These are phyloP conservation scores for Nakataea oryzae DNA, from an alignment of 2,329 filamentous ascomycete genomes.

Conservation along the genomic window DNA sequence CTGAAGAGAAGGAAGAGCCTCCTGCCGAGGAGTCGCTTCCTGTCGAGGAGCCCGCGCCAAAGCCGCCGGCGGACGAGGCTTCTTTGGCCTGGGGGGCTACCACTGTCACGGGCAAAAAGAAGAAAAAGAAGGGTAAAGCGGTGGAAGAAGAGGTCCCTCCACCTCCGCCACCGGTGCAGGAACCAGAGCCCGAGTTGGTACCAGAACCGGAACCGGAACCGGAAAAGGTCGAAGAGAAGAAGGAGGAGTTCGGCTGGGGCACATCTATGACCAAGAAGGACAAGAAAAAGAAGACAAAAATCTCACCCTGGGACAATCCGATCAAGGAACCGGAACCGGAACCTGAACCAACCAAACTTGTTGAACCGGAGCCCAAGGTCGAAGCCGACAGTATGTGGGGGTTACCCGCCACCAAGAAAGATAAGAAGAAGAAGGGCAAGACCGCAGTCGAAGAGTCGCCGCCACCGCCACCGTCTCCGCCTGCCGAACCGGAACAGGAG, in stretches of 20 bases:
- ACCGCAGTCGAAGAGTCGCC: conserved; percentile 16
- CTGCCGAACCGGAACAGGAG: conserved; percentile 14
- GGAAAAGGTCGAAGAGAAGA: conserved; percentile 21
- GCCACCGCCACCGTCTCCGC: conserved; percentile 29
- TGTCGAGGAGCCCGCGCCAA: conserved; percentile 10
- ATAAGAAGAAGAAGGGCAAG: conserved; percentile 26
- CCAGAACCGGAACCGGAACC: conserved; percentile 19
- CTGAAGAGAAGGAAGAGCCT: conserved; percentile 21
- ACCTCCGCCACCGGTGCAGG: conserved; percentile 24
- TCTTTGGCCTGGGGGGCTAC: conserved; percentile 19
- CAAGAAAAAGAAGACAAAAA: conserved; percentile 9
- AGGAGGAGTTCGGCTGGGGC: conserved; percentile 15
- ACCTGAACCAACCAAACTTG: conserved; percentile 15
- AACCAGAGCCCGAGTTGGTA: conserved; percentile 8
- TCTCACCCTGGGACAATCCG: conserved; percentile 5
- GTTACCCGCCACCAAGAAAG: conserved; percentile 19
- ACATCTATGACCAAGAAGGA: conserved; percentile 13
- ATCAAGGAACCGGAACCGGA: conserved; percentile 9
- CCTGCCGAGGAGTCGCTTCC: conserved; percentile 12
- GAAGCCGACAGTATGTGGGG: conserved; percentile 37
- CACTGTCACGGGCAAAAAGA: conserved; percentile 21
- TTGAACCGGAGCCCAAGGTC: neutral
- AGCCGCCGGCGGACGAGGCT: conserved; percentile 13
- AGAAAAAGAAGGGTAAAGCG: conserved; percentile 33
- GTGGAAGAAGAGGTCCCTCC: conserved; percentile 16